These are phyloP conservation scores for Pseudogymnoascus sp. DNA, from an alignment of 2,329 filamentous ascomycete species.

Conservation along the genomic window DNA sequence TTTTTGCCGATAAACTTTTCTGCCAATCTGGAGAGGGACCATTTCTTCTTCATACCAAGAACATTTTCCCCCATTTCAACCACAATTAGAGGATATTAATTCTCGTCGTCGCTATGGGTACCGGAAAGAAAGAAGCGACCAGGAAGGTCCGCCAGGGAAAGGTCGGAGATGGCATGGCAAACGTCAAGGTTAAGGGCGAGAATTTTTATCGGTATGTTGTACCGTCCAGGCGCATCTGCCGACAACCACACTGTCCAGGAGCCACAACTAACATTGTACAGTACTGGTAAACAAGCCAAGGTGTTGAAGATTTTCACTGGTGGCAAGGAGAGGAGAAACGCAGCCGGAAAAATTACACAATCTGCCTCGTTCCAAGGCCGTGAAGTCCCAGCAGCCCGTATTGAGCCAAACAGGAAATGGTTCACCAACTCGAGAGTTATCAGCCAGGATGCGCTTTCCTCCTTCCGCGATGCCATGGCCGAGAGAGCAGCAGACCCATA, in stretches of 20 bases:
- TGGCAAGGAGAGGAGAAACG: constrained; percentile 74
- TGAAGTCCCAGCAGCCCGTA: constrained; percentile 73
- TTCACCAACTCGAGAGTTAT: constrained; percentile 90
- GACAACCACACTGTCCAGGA: background rate
- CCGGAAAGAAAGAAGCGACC: constrained; percentile 81
- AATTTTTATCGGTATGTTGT: constrained; percentile 80
- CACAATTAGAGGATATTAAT: constrained; percentile 5
- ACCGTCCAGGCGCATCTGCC: background rate
- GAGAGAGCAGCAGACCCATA: constrained; percentile 88
- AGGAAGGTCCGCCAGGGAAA: constrained; percentile 82
- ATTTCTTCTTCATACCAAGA: constrained; percentile 5
- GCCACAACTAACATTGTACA: constrained; percentile 21
- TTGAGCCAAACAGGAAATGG: constrained; percentile 97
- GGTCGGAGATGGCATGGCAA: constrained; percentile 76
- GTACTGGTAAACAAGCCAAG: constrained; percentile 78
- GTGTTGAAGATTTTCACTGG: constrained; percentile 85
- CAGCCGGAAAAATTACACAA: constrained; percentile 74
- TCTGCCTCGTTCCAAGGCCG: constrained; percentile 77
- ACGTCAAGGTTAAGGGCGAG: constrained; percentile 91
- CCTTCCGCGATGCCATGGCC: constrained; percentile 86
- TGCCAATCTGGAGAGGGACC: constrained; percentile 16
- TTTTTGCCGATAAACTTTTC: constrained; percentile 11
- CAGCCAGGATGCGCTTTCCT: constrained; percentile 76
- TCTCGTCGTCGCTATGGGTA: constrained; percentile 58
- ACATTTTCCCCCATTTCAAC: constrained; percentile 2